Conservation (phyloP, 2,329 filamentous ascomycete species). For the Clonostachys solani region DNA sequence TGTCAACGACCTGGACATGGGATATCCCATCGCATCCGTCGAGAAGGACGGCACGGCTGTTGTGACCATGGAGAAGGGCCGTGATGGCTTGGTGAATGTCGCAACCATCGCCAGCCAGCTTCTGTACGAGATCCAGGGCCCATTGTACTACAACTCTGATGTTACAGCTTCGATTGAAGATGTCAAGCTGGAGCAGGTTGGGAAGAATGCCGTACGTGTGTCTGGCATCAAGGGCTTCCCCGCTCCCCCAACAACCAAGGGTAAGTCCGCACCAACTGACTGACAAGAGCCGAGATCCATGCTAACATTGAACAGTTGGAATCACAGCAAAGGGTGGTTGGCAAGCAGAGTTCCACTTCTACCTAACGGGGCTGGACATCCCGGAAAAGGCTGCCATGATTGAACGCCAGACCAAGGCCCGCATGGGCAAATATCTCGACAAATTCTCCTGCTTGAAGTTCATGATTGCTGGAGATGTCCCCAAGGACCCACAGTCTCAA, state of each 20-base stretch:
- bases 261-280: neutral
- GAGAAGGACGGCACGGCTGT: conserved; percentile 16
- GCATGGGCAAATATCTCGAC: conserved; percentile 23
- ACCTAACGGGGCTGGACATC: conserved; percentile 32
- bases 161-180: conserved; percentile 27
- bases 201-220: conserved; percentile 16
- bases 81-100: conserved; percentile 20
- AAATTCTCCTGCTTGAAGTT: conserved; percentile 25
- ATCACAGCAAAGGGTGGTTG: conserved; percentile 34
- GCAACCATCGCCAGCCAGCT: conserved; percentile 26
- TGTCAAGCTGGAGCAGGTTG: conserved; percentile 25
- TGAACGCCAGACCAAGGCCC: conserved; percentile 24
- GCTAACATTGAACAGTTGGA: conserved; percentile 15
- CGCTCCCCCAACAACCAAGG: conserved; percentile 31
- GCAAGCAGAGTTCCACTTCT: conserved; percentile 37
- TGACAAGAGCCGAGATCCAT: too few relatives aligned
- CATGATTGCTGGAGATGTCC: conserved; percentile 25
- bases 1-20: conserved; percentile 15
- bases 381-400: conserved; percentile 32
- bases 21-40: conserved; percentile 24
- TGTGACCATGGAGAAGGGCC: conserved; percentile 22
- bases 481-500: conserved; percentile 29
- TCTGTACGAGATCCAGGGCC: conserved; percentile 35
- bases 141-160: conserved; percentile 33
- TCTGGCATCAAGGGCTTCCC: conserved; percentile 28